Conservation (phyloP, 306 rosid genomes). For the Mucuna pruriens region DNA sequence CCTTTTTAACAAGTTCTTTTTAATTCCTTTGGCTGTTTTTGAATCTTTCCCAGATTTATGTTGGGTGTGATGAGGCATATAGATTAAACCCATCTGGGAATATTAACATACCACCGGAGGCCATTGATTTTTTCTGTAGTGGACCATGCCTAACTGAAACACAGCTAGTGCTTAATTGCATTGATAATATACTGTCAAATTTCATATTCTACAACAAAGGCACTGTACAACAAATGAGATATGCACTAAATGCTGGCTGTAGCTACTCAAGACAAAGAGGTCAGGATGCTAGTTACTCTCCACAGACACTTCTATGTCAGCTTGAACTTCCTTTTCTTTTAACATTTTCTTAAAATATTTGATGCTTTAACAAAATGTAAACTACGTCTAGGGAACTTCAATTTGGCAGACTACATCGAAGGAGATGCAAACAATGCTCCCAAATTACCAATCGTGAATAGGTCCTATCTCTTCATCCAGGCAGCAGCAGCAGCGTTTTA, state of each 20-base stretch:
- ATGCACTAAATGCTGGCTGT: constrained; percentile 64
- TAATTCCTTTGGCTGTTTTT: neutral
- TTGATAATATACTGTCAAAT: constrained; percentile 53
- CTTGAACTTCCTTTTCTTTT: neutral
- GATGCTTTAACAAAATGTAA: neutral
- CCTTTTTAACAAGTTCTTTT: neutral
- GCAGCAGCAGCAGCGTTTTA: neutral
- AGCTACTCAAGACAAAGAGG: constrained; percentile 61
- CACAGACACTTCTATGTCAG: neutral
- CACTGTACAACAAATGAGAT: constrained; percentile 55
- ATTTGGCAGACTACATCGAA: constrained; percentile 58
- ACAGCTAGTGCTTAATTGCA: constrained; percentile 65
- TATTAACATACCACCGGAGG: constrained; percentile 62
- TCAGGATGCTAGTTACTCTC: constrained; percentile 23
- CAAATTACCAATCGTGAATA: constrained; percentile 21
- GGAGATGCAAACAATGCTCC: constrained; percentile 49
- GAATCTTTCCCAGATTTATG: constrained; percentile 52
- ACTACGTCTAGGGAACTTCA: constrained; percentile 58
- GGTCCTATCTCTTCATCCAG: constrained; percentile 20
- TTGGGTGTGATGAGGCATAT: constrained; percentile 59
- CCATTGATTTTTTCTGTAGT: constrained; percentile 58
- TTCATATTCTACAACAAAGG: constrained; percentile 71
- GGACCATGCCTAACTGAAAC: constrained; percentile 79
- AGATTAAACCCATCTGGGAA: constrained; percentile 74
- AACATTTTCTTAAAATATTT: neutral